Base-by-base conservation (phyloP, 2,329 filamentous ascomycete species). In the Fusarium nodosum region DNA sequence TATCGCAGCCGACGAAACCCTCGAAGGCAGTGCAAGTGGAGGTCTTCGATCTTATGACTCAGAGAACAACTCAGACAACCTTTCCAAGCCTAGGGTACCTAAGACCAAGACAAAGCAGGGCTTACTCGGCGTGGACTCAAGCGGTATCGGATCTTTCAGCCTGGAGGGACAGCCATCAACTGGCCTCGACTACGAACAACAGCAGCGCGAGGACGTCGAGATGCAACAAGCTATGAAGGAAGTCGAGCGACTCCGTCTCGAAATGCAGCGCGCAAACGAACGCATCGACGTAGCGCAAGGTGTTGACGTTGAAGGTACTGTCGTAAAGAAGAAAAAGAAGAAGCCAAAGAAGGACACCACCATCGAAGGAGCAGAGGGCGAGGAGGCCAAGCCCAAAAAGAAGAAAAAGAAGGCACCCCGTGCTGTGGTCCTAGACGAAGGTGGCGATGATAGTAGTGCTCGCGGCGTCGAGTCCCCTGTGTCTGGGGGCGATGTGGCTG, bases 141-240 rank as follows among this genome's bases (percentile, higher is more conserved):
- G 92, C 69, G 91, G 90, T 42, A 88, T 99, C 5, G 88, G 89
- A 2, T 82, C 88, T 4, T 86, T 97, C 44, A 91, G 87, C 45
- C 86, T 97, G 1, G 88, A 91, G 50, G 78, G 72, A 50, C 69
- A 77, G n/a, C 77, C 81, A 7, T 69, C 72, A 44, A 70, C 72
- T 38, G 76, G 76, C 1, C 82, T 86, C 48, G 88, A 92, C 60
- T 85, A 88, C 52, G 91, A 93, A 74, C 84, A 85, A 54, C 87
- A 90, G 68, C 87, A 91, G 76, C 88, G 87, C 18, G 93, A 97
- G 75, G 94, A 97, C 64, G 89, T 88, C 2, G 94, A 97, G 80
- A 97, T 97, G 93, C 89, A 88, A 45, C 89, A 89, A 74, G 96
- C 95, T 11, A 89, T 97, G 84, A 90, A 91, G 77, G 93, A 97